Base-by-base conservation (phyloP, 2,329 filamentous ascomycete species). In the Fusarium sp. region DNA sequence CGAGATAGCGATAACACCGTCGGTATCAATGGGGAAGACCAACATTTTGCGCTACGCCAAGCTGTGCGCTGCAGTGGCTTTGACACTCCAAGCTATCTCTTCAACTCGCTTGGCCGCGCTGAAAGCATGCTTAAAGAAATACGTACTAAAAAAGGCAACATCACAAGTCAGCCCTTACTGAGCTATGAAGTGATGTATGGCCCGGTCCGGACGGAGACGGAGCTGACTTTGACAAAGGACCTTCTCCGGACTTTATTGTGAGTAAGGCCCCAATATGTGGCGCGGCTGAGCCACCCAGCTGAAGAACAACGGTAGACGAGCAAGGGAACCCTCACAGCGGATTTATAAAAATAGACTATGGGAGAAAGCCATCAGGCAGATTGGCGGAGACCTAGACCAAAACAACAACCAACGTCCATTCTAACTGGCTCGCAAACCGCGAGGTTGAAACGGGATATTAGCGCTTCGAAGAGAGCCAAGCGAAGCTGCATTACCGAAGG, bases 301-400 rank as follows among this genome's bases (percentile, higher is more conserved):
- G 44, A 60, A 40, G 30, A 46, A 30, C 27, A 8, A 49, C 39
- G 19, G 19, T 13, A 7, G n/a, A 35, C 7, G 27, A 22, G 19
- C 22, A 7, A 30, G 43, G 41, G 30, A 43, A 44, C 49, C 55
- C 49, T 56, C 41, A 49, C 27, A 45, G 49, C 35, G 49, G 43
- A 25, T 37, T 27, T 37, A 41, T 62, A 65, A 68, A 68, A 68
- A 61, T 64, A 65, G 53, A 47, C 41, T 25, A 25, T 25, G 25
- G 8, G 25, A 46, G 1, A 27, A 27, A 33, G 6, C 54, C 33
- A 40, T 53, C 44, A 45, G 65, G 50, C 59, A 40, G 52, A 61
- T 54, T 33, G 49, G 30, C 27, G 20, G 15, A 17, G 22, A 33
- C 15, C 17, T 20, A 30, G 23, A 23, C 7, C 3, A 23, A 23